These are phyloP conservation scores for Leucosporidium yakuticum DNA, from an alignment of 768 basidiomycete species.

Conservation along the genomic window DNA sequence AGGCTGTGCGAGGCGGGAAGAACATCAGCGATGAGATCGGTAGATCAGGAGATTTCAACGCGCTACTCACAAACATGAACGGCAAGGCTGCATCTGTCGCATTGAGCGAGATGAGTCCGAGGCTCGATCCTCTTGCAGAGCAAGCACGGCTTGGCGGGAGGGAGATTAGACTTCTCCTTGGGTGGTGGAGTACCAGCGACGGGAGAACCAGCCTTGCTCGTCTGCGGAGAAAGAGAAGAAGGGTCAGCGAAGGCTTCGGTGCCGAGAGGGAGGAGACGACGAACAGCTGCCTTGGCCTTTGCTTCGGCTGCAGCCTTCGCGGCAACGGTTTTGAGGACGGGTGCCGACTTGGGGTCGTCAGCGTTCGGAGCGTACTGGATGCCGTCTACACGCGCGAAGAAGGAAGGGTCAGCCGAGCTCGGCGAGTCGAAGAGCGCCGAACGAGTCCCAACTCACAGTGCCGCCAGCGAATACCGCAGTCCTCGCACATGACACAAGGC, in stretches of 20 bases:
- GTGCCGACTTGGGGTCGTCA: slow-evolving; percentile 22
- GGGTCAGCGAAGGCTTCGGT: slow-evolving; percentile 16
- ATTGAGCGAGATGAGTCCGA: slow-evolving; percentile 24
- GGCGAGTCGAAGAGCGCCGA: too few species aligned
- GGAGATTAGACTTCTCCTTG: slow-evolving; percentile 2
- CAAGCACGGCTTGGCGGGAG: slow-evolving; percentile 24
- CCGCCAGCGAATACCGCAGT: slow-evolving; percentile 36
- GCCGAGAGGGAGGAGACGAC: background rate
- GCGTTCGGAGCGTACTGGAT: slow-evolving; percentile 26
- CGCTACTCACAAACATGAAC: slow-evolving; percentile 16
- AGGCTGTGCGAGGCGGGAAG: slow-evolving; percentile 15
- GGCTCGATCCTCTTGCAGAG: slow-evolving; percentile 35
- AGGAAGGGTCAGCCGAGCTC: too few species aligned
- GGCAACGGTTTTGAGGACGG: background rate
- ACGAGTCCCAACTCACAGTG: slow-evolving; percentile 29
- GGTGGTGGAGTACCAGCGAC: background rate
- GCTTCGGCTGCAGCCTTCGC: background rate
- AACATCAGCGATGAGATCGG: background rate
- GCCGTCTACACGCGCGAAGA: slow-evolving; percentile 15
- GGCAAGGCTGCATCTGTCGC: slow-evolving; percentile 22
- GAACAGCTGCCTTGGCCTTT: background rate
- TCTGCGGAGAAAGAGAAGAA: background rate
- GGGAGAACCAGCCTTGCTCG: background rate
- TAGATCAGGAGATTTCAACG: background rate
- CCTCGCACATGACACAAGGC: slow-evolving; percentile 33